A percentile compares a stretch with the other conserved stretches of the same genome.
These are phyloP conservation scores for Boletales sp. DNA, from an alignment of 768 basidiomycete species.

Conservation along the genomic window DNA sequence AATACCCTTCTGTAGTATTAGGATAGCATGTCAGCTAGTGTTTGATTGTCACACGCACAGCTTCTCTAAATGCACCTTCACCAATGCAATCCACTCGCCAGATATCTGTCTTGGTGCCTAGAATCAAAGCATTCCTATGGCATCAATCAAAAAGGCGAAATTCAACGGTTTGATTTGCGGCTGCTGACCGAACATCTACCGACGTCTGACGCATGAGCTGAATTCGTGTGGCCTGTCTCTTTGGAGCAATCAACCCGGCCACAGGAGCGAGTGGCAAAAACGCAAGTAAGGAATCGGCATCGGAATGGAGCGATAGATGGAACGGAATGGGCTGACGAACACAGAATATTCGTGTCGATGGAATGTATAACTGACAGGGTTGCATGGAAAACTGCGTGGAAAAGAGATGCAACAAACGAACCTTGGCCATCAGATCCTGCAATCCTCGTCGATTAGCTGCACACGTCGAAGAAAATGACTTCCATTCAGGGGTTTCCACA, in stretches of 20 bases:
- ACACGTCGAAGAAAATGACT: slow-evolving; percentile 39
- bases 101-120: slow-evolving; percentile 63
- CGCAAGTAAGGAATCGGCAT: slow-evolving; percentile 51
- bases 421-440: slow-evolving; percentile 39
- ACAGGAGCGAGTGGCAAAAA: slow-evolving; percentile 61
- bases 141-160: not conserved
- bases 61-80: slow-evolving; percentile 55
- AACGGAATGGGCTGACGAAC: slow-evolving; percentile 62
- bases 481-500: slow-evolving; percentile 48
- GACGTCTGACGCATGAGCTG: slow-evolving; percentile 64
- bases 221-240: slow-evolving; percentile 45
- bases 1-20: slow-evolving; percentile 44
- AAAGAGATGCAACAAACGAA: slow-evolving; percentile 9
- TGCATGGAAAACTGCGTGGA: not conserved
- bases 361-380: slow-evolving; percentile 44
- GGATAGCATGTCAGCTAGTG: not conserved
- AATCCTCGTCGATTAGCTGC: slow-evolving; percentile 32
- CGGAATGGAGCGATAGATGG: slow-evolving; percentile 57
- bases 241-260: slow-evolving; percentile 22
- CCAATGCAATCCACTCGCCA: slow-evolving; percentile 67
- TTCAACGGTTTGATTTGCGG: not conserved
- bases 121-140: slow-evolving; percentile 42
- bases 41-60: slow-evolving; percentile 36
- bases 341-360: slow-evolving; percentile 57
- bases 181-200: slow-evolving; percentile 55